These are phyloP conservation scores for Quercus glauca DNA, from an alignment of 306 rosid species.

Conservation along the genomic window DNA sequence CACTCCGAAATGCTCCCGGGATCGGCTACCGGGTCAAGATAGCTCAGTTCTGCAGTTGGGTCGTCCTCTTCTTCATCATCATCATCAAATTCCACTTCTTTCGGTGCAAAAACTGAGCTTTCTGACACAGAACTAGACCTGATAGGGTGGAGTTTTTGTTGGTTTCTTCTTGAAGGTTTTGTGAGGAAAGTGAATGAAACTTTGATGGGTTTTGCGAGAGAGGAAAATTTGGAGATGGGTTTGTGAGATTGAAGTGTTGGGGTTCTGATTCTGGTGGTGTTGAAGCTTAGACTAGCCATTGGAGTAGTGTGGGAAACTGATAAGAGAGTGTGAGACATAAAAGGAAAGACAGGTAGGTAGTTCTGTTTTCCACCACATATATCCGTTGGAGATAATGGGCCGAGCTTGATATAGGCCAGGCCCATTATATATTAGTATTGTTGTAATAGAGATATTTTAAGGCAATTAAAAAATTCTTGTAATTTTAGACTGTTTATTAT, in stretches of 20 bases:
- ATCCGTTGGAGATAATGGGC: constrained; percentile 24
- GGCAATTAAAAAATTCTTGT: constrained; percentile 5
- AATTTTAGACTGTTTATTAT: constrained; percentile 19
- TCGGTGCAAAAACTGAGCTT: constrained; percentile 53
- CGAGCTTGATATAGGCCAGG: background rate
- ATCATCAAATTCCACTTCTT: constrained; percentile 28
- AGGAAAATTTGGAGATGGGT: constrained; percentile 23
- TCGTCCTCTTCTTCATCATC: constrained; percentile 41
- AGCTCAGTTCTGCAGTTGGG: constrained; percentile 72
- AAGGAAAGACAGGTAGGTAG: constrained; percentile 17
- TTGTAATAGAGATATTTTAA: background rate
- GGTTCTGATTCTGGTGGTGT: constrained; percentile 57
- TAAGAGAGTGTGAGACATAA: background rate
- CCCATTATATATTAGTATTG: background rate
- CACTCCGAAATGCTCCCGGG: constrained; percentile 62
- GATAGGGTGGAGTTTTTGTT: constrained; percentile 29
- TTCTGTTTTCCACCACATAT: constrained; percentile 35
- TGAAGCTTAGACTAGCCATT: constrained; percentile 88
- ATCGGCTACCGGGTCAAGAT: constrained; percentile 67
- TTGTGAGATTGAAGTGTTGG: constrained; percentile 35
- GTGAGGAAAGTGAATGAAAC: constrained; percentile 25
- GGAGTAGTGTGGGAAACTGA: constrained; percentile 7
- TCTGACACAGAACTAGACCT: constrained; percentile 56
- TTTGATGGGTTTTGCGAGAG: constrained; percentile 33
- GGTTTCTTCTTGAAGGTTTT: constrained; percentile 9